Percentiles rank a stretch among this genome's conserved stretches.
Conservation (phyloP, 345 rosid genomes). For the Dimocarpus longan region DNA sequence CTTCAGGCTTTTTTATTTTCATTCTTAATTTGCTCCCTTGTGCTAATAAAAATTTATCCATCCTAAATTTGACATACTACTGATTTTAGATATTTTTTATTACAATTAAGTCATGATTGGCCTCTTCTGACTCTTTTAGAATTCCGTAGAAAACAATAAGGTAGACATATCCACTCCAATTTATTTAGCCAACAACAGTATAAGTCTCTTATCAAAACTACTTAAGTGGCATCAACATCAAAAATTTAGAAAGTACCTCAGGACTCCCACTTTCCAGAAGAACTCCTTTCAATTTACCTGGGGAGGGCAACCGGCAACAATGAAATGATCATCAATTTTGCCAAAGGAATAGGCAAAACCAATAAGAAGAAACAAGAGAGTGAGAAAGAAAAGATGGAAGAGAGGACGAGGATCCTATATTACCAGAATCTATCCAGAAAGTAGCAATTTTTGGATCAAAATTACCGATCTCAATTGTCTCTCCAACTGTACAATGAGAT, state of each 20-base stretch:
- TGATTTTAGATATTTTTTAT: not conserved
- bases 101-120: not conserved
- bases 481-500: conserved; percentile 69
- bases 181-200: not conserved
- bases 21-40: not conserved
- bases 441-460: conserved; percentile 93
- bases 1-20: too few relatives aligned
- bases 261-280: conserved; percentile 93
- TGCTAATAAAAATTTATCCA: not conserved
- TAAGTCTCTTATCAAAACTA: not conserved
- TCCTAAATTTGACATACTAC: not conserved
- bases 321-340: not conserved
- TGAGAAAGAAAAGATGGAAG: not conserved
- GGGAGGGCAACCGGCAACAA: conserved; percentile 4
- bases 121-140: not conserved
- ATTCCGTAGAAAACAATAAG: not conserved
- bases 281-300: conserved; percentile 94
- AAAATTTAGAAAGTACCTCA: conserved; percentile 56
- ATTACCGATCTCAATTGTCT: conserved; percentile 78
- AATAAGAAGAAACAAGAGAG: not conserved
- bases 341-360: not conserved
- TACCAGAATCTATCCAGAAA: conserved; percentile 95
- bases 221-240: not conserved
- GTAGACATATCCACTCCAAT: not conserved
- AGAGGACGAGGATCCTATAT: conserved; percentile 4